Evolutionary conservation across 106 monocot genomes (phyloP).

Genomic region (Iris macrosiphon): DNA sequence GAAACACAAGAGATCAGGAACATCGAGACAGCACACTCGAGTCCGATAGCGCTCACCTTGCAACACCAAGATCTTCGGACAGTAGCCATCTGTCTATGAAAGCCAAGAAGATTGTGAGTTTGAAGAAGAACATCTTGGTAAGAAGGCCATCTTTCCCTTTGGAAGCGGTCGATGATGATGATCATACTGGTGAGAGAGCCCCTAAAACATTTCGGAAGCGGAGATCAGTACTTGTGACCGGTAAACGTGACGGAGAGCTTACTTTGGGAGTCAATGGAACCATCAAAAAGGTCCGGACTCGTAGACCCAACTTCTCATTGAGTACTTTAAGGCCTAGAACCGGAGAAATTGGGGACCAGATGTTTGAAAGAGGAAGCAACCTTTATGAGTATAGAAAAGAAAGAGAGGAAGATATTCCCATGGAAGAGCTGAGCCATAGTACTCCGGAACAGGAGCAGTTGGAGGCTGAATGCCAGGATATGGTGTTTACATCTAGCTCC

Average conservation of each 20-base stretch:
- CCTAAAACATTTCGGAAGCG: constrained; percentile 33
- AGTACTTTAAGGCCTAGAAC: background rate
- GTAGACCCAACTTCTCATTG: constrained; percentile 1
- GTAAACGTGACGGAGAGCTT: constrained; percentile 11
- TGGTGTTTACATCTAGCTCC: too few species aligned
- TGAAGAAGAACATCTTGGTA: constrained; percentile 6
- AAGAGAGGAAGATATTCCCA: background rate
- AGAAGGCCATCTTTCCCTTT: constrained; percentile 6
- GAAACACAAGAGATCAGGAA: too few species aligned
- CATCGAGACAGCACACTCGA: too few species aligned
- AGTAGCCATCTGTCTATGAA: background rate
- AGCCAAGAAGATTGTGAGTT: background rate
- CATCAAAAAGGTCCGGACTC: background rate
- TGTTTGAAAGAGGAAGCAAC: background rate
- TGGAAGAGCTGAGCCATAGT: background rate
- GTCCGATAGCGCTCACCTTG: too few species aligned
- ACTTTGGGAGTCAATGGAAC: background rate
- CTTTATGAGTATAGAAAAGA: background rate
- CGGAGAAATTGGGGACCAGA: constrained; percentile 1
- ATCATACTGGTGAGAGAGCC: background rate
- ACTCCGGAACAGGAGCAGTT: background rate
- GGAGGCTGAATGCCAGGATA: constrained; percentile 1
- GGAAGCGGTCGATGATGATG: constrained; percentile 7
- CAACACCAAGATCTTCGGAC: constrained; percentile 20
- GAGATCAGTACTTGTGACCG: constrained; percentile 18